Evolutionary conservation across 2,329 filamentous ascomycete genomes (phyloP).

Genomic region (Bisporella sp.): DNA sequence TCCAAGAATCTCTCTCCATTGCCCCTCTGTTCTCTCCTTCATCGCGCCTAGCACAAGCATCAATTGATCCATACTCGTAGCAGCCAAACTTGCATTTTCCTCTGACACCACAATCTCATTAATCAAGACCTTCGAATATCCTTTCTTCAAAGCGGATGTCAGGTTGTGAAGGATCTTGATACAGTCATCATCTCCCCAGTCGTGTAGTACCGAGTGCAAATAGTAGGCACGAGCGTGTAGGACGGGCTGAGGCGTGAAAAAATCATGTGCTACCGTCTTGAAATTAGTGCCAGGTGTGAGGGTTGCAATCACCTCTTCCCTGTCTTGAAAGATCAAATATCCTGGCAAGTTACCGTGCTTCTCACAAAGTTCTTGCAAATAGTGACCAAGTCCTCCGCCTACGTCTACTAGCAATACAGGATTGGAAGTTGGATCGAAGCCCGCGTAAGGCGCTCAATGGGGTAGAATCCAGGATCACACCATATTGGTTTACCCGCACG

Average conservation of each 20-base stretch:
- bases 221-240: background rate
- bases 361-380: background rate
- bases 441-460: background rate
- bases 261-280: background rate
- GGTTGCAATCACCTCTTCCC: background rate
- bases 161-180: background rate
- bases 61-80: slow-evolving; percentile 27
- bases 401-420: background rate
- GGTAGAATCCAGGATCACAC: slow-evolving; percentile 28
- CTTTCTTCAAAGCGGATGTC: background rate
- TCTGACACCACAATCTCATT: slow-evolving; percentile 19
- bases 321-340: background rate
- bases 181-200: background rate
- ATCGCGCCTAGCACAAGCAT: slow-evolving; percentile 17
- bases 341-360: background rate
- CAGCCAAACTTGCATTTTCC: slow-evolving; percentile 22
- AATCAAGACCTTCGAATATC: slow-evolving; percentile 1
- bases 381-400: background rate
- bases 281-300: background rate
- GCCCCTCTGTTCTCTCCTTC: background rate
- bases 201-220: background rate
- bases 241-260: background rate
- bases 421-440: background rate
- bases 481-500: slow-evolving; percentile 31
- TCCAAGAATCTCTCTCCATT: background rate